Conservation (phyloP, 2,329 filamentous ascomycete species). For the Diaporthe longicolla region DNA sequence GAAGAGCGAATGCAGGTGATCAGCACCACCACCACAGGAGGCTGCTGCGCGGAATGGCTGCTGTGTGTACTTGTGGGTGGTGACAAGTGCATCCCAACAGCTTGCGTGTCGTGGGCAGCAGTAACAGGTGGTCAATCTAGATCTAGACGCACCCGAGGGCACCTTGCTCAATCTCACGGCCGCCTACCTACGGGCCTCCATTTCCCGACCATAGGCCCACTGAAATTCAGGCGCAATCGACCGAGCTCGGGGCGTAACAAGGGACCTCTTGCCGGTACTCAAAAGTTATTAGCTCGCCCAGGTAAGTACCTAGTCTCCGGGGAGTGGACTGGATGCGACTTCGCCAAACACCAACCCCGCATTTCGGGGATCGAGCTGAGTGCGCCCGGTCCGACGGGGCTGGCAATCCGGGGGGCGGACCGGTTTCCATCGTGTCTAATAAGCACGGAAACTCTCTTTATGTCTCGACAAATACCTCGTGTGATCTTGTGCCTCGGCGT, state of each 20-base stretch:
- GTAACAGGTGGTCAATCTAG: neutral
- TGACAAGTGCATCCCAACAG: neutral
- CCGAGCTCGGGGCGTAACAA: neutral
- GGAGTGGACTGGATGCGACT: slow-evolving; percentile 13
- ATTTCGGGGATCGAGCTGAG: slow-evolving; percentile 27
- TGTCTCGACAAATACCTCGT: neutral
- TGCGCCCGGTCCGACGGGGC: slow-evolving; percentile 10
- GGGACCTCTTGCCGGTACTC: too few relatives aligned
- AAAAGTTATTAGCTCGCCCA: too few relatives aligned
- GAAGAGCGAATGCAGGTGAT: neutral
- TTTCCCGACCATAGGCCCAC: neutral
- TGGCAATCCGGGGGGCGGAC: slow-evolving; percentile 20
- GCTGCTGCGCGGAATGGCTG: neutral
- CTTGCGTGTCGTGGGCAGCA: slow-evolving; percentile 1
- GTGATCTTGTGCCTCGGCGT: neutral
- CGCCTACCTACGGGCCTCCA: too few relatives aligned
- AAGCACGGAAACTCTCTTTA: neutral
- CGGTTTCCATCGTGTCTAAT: neutral
- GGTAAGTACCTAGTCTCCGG: neutral
- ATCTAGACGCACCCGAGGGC: neutral
- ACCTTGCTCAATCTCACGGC: too few relatives aligned
- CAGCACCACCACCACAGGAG: neutral
- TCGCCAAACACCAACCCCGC: slow-evolving; percentile 28
- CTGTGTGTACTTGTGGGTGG: too few relatives aligned
- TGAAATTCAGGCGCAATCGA: neutral